Evolutionary conservation across 441 rosid species (phyloP), one percentile per base, ranked within the genome.

Genomic region (Lagerstroemia fauriei): DNA sequence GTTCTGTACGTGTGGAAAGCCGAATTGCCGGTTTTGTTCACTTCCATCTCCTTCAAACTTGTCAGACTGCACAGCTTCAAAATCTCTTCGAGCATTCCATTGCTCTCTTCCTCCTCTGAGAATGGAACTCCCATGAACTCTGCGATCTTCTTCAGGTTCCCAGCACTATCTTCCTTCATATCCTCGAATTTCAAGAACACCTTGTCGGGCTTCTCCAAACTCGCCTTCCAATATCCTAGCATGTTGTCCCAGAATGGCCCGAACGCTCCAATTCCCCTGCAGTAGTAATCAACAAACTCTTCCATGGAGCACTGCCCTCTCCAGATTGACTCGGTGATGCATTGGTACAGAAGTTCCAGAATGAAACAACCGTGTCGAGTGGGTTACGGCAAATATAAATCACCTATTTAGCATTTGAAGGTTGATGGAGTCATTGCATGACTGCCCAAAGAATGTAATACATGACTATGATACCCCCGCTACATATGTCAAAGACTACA

Each of bases 201-300:
- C 76, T 87, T 90, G 20, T 91, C 84, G 22, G 93, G 95, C 27
- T 78, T 85, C 84, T 83, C 86, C 82, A 81, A 31, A 84, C 98
- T 95, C 72, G 86, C 93, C 9, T 82, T 89, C 93, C 94, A 93
- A 74, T 91, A 95, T 78, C 94, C 96, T 83, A 95, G 72, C 92
- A 95, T 85, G 66, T 93, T 95, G 14, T 93, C 90, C 96, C 95
- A 93, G 76, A 91, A 93, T 0, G 95, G 98, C 0, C 98, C 98
- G 34, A 75, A 92, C 57, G 91, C 92, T 50, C 88, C 44, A 50
- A 84, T 79, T 25, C 98, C 97, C 0, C 84, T 76, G 76, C 93
- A 93, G 56, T 81, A 92, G 85, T 84, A 76, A 9, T 91, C 81
- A 78, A 93, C 90, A 20, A 84, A 90, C 83, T 95, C 95, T 65